phyloP scores from a whole-genome alignment of 148 eudicot species.

The Mesembryanthemum crystallinum region DNA sequence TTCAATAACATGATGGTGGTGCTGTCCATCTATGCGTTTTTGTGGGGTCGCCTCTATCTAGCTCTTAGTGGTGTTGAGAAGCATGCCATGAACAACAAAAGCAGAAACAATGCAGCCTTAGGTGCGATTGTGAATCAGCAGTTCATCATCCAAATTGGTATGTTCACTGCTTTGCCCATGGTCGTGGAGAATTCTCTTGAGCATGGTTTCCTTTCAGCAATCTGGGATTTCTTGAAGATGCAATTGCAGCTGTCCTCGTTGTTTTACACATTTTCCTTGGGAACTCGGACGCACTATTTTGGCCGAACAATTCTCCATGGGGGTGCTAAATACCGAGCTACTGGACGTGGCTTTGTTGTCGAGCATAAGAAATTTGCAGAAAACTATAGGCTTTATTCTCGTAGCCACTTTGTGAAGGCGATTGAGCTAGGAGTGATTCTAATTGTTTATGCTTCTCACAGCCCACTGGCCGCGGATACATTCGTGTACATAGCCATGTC shows the following conservation, averaged over 20 bases:
- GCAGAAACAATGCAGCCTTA: conserved; percentile 60
- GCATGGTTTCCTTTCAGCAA: conserved; percentile 81
- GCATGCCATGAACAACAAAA: conserved; percentile 30
- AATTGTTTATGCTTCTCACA: conserved; percentile 70
- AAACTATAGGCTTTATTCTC: conserved; percentile 77
- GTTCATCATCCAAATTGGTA: conserved; percentile 74
- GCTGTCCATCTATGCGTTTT: conserved; percentile 64
- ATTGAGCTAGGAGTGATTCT: conserved; percentile 86
- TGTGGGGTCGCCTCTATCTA: conserved; percentile 94
- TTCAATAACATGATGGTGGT: conserved; percentile 83
- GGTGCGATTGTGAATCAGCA: conserved; percentile 85
- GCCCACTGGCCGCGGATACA: conserved; percentile 54
- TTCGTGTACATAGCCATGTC: conserved; percentile 78
- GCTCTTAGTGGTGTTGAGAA: conserved; percentile 84
- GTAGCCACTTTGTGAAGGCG: conserved; percentile 93
- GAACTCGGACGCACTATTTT: conserved; percentile 79
- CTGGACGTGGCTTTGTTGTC: conserved; percentile 96
- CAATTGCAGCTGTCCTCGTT: conserved; percentile 76
- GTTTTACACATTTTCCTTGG: conserved; percentile 85
- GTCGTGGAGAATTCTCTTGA: conserved; percentile 89
- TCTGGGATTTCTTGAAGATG: conserved; percentile 88
- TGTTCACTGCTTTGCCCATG: conserved; percentile 96
- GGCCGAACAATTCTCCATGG: conserved; percentile 96
- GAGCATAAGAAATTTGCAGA: conserved; percentile 81
- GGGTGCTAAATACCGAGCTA: conserved; percentile 87